A percentile compares a stretch with the other conserved stretches of the same genome.
These are phyloP conservation scores for Boletus rufocinnamomeus DNA, from an alignment of 768 basidiomycete genomes.

Conservation along the genomic window DNA sequence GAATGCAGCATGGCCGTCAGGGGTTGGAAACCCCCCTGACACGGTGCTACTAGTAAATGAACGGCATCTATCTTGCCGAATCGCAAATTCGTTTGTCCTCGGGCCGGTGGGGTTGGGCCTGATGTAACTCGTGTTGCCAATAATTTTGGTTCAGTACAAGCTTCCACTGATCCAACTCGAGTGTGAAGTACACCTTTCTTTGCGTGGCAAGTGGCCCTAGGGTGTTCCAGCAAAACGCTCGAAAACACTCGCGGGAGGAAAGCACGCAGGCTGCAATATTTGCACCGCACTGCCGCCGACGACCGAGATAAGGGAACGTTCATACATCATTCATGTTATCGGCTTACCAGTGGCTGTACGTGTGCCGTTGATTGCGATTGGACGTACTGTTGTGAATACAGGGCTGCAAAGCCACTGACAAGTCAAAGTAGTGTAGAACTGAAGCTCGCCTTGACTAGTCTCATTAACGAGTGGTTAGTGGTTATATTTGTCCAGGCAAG, in stretches of 20 bases:
- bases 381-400: slow-evolving; percentile 7
- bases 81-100: slow-evolving; percentile 16
- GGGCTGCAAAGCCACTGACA: slow-evolving; percentile 11
- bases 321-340: slow-evolving; percentile 9
- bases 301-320: slow-evolving; percentile 24
- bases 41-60: slow-evolving; percentile 23
- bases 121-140: not conserved
- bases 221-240: not conserved
- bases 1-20: slow-evolving; percentile 30
- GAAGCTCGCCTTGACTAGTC: not conserved
- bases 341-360: slow-evolving; percentile 16
- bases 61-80: slow-evolving; percentile 27
- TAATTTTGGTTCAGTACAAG: not conserved
- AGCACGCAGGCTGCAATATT: not conserved
- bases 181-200: not conserved
- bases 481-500: not conserved
- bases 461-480: slow-evolving; percentile 7
- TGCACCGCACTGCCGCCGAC: slow-evolving; percentile 11
- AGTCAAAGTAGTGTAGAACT: not conserved
- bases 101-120: slow-evolving; percentile 13
- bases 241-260: slow-evolving; percentile 26
- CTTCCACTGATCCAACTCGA: not conserved
- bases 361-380: slow-evolving; percentile 11
- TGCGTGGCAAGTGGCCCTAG: not conserved
- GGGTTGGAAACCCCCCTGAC: slow-evolving; percentile 19